phyloP scores from a whole-genome alignment of 352 stramenopile species.

The Peronospora destructor region DNA sequence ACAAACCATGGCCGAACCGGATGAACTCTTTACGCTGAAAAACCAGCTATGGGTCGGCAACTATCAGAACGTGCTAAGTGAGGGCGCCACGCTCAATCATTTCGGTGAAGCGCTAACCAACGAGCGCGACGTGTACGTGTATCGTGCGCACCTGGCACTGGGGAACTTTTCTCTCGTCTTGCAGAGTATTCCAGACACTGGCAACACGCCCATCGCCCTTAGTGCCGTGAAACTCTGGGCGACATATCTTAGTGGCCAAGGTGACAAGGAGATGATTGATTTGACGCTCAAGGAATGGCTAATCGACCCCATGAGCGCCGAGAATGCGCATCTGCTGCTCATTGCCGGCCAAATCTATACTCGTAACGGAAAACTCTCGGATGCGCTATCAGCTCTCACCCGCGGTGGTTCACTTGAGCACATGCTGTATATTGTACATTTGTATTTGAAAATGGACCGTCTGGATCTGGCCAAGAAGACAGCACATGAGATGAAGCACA shows the following conservation, averaged over 20 bases:
- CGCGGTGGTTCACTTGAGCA: constrained; percentile 91
- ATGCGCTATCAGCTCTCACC: constrained; percentile 90
- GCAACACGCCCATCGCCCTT: constrained; percentile 58
- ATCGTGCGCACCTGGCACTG: constrained; percentile 86
- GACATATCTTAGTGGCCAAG: constrained; percentile 65
- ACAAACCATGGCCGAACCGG: constrained; percentile 83
- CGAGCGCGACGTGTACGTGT: constrained; percentile 93
- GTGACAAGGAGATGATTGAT: constrained; percentile 83
- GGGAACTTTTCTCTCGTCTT: constrained; percentile 88
- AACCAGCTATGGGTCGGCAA: constrained; percentile 96
- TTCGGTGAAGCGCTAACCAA: constrained; percentile 79
- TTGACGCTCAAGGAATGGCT: constrained; percentile 90
- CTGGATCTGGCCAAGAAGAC: constrained; percentile 88
- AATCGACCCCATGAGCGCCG: constrained; percentile 57
- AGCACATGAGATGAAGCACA: constrained; percentile 84
- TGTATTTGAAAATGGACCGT: constrained; percentile 92
- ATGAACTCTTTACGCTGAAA: constrained; percentile 97
- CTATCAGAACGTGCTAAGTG: constrained; percentile 91
- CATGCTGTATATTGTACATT: constrained; percentile 74
- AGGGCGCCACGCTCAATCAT: constrained; percentile 84
- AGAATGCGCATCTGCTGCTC: constrained; percentile 90
- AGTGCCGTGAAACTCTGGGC: constrained; percentile 86
- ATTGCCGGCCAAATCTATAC: constrained; percentile 92
- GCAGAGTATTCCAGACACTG: constrained; percentile 68
- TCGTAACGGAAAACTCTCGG: constrained; percentile 87